A percentile compares a stretch with the other conserved stretches of the same genome.
Conservation (phyloP, 106 monocot genomes). For the Allium fistulosum region DNA sequence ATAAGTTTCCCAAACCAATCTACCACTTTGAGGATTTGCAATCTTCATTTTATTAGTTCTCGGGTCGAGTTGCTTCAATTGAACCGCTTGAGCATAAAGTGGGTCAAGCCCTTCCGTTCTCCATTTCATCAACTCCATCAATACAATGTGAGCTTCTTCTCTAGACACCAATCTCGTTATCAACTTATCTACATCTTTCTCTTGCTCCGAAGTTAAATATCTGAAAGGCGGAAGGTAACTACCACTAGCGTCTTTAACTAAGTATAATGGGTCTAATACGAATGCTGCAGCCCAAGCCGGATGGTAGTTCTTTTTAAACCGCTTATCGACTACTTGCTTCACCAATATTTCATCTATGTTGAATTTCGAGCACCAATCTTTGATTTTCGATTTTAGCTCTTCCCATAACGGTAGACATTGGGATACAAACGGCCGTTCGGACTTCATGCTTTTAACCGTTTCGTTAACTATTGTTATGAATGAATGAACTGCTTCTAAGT, state of each 20-base stretch:
- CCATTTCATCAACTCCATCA: conserved; percentile 89
- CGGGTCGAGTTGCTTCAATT: conserved; percentile 69
- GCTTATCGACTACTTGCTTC: conserved; percentile 35
- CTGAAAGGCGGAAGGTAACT: conserved; percentile 88
- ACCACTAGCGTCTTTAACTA: conserved; percentile 59
- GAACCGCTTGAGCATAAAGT: conserved; percentile 68
- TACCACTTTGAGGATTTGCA: conserved; percentile 58
- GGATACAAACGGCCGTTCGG: conserved; percentile 50
- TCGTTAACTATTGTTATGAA: conserved; percentile 29
- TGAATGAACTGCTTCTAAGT: conserved; percentile 36
- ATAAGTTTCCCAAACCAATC: conserved; percentile 68
- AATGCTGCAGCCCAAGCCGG: conserved; percentile 80
- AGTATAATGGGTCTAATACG: conserved; percentile 62
- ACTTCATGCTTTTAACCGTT: conserved; percentile 41
- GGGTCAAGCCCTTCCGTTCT: conserved; percentile 70
- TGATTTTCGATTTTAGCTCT: conserved; percentile 34
- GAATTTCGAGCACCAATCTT: conserved; percentile 45
- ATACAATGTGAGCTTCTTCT: conserved; percentile 69
- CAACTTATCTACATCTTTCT: conserved; percentile 73
- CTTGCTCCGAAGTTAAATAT: conserved; percentile 59
- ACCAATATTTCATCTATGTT: conserved; percentile 16
- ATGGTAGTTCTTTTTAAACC: conserved; percentile 74
- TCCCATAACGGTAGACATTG: conserved; percentile 64
- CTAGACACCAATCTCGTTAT: conserved; percentile 56
- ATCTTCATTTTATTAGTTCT: conserved; percentile 67